A percentile compares a stretch with the other conserved stretches of the same genome.
These are phyloP conservation scores for Holtermanniella nyarrowii DNA, from an alignment of 768 basidiomycete genomes.

Conservation along the genomic window DNA sequence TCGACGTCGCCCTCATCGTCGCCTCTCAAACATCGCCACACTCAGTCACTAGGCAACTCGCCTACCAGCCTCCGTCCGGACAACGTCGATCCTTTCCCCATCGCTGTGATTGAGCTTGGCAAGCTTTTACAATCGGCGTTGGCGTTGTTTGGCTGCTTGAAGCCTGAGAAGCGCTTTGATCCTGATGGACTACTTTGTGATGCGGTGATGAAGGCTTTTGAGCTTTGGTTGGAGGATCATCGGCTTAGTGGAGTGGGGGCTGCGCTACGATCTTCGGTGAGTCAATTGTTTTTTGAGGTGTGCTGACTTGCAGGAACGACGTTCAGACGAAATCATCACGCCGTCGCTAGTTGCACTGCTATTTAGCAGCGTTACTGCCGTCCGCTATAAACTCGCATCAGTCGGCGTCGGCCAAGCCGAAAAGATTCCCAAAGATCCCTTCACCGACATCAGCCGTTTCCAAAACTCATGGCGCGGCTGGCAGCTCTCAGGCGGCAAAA, in stretches of 20 bases:
- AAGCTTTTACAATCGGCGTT: constrained; percentile 27
- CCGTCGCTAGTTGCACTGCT: constrained; percentile 22
- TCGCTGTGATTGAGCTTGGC: constrained; percentile 22
- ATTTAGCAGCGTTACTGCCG: constrained; percentile 27
- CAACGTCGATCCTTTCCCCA: constrained; percentile 19
- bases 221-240: neutral
- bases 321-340: constrained; percentile 30
- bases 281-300: too few species aligned
- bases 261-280: constrained; percentile 5
- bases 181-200: constrained; percentile 33
- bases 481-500: constrained; percentile 10
- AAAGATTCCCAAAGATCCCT: constrained; percentile 32
- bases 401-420: constrained; percentile 19
- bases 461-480: constrained; percentile 19
- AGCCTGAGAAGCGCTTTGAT: neutral
- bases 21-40: constrained; percentile 2
- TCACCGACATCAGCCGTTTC: constrained; percentile 17
- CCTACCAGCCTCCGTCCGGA: neutral
- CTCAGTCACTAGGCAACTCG: neutral
- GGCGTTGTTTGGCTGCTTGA: constrained; percentile 25
- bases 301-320: constrained; percentile 24
- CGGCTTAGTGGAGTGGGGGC: constrained; percentile 18
- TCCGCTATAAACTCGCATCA: constrained; percentile 25
- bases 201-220: constrained; percentile 29
- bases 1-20: constrained; percentile 17